Conservation (phyloP, 2,329 filamentous ascomycete species). For the Calonectria pseudoturangicola region DNA sequence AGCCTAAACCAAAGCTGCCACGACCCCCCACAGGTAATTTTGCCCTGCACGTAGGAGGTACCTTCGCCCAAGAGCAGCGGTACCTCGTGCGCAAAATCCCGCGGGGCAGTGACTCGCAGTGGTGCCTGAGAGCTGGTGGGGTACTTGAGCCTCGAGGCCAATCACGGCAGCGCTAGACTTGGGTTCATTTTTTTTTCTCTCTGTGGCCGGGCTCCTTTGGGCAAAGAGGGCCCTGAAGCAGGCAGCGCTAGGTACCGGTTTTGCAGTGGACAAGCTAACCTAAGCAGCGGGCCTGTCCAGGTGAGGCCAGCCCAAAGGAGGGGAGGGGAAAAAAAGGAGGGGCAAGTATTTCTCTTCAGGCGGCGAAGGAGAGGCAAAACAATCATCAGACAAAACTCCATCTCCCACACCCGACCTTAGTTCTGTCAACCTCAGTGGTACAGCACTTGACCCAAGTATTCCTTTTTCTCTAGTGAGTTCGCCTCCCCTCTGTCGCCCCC, state of each 20-base stretch:
- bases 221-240: slow-evolving; percentile 25
- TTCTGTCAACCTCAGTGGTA: slow-evolving; percentile 30
- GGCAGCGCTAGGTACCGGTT: slow-evolving; percentile 38
- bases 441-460: slow-evolving; percentile 37
- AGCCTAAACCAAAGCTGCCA: slow-evolving; percentile 32
- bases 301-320: slow-evolving; percentile 36
- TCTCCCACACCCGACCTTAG: slow-evolving; percentile 27
- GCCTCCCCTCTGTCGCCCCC: background rate
- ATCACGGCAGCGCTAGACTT: slow-evolving; percentile 42
- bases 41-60: slow-evolving; percentile 1
- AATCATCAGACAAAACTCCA: slow-evolving; percentile 53
- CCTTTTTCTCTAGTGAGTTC: slow-evolving; percentile 47
- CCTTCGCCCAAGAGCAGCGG: slow-evolving; percentile 32
- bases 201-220: slow-evolving; percentile 13
- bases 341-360: slow-evolving; percentile 51
- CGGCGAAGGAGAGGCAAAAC: slow-evolving; percentile 50
- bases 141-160: slow-evolving; percentile 40
- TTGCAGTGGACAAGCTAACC: slow-evolving; percentile 28
- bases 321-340: slow-evolving; percentile 51
- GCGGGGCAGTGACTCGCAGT: slow-evolving; percentile 43
- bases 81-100: slow-evolving; percentile 41
- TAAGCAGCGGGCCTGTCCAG: slow-evolving; percentile 25
- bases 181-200: slow-evolving; percentile 20
- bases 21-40: slow-evolving; percentile 34
- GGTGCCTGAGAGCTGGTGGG: slow-evolving; percentile 28